Percentiles rank a stretch among this genome's conserved stretches.
Evolutionary conservation across 2,329 filamentous ascomycete species (phyloP).

Genomic region (Cercospora sp.): DNA sequence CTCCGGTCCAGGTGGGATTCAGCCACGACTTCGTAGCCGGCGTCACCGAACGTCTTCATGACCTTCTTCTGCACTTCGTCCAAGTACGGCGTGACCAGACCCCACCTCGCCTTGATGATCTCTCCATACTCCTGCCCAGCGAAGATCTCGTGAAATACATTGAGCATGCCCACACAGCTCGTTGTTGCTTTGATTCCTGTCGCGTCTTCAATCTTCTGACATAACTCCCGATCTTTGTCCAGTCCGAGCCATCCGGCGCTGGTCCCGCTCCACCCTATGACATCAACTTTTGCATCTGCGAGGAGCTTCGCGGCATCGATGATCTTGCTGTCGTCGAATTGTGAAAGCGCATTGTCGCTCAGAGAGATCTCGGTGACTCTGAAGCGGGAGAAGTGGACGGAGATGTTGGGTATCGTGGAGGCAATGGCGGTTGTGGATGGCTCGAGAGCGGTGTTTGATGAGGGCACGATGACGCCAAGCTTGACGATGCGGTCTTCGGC

Average conservation of each 20-base stretch:
- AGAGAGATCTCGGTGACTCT: constrained; percentile 46
- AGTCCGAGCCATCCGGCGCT: constrained; percentile 31
- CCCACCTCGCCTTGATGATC: constrained; percentile 35
- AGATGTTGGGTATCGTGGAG: constrained; percentile 38
- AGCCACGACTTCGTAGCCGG: constrained; percentile 40
- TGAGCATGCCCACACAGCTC: constrained; percentile 46
- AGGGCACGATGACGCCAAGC: constrained; percentile 49
- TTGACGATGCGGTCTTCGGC: constrained; percentile 14
- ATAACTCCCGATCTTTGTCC: constrained; percentile 43
- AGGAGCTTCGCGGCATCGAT: constrained; percentile 35
- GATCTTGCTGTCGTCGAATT: constrained; percentile 39
- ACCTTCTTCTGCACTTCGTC: constrained; percentile 46
- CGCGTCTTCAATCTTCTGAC: constrained; percentile 41
- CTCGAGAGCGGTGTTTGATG: constrained; percentile 49
- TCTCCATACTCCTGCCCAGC: neutral
- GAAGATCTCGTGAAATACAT: constrained; percentile 34
- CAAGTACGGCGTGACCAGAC: constrained; percentile 48
- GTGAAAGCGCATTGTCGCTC: constrained; percentile 36
- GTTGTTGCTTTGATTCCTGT: constrained; percentile 46
- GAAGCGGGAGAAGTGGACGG: constrained; percentile 49
- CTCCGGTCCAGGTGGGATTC: constrained; percentile 41
- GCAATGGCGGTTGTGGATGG: constrained; percentile 46
- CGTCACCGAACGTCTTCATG: constrained; percentile 38
- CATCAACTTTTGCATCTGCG: constrained; percentile 36
- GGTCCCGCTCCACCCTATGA: constrained; percentile 40